Evolutionary conservation across 805 yeast species (phyloP), one percentile per base, ranked within the genome.

Genomic region (Cyberlindnera bimundalis): DNA sequence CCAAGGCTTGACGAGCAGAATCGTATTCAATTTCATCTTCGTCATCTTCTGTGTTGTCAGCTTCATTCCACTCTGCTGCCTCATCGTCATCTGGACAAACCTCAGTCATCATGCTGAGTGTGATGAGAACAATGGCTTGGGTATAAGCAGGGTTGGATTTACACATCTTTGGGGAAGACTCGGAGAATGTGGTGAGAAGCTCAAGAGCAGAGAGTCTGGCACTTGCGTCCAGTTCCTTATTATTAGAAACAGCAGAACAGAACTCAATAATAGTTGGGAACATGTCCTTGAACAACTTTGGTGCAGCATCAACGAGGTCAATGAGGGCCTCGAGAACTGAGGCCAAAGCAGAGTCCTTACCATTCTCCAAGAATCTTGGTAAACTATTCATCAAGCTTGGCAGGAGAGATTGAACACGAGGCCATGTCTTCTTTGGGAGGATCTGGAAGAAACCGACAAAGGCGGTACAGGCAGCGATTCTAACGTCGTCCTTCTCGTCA

Each of bases 131-230:
- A 60, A 91, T 72, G 13, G 81, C 69, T 35, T 77, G 73, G 1
- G 91, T 78, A 62, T 89, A 93, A 7, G 75, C 66, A 6, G 82
- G 73, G 52, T 86, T 86, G 24, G 79, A 66, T 59, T 85, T 85
- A 68, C 98, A 91, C 99, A 93, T 93, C 37, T 80, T 81, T 28
- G 99, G 98, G 9, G 96, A 84, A 19, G 85, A 84, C 60, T 93
- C 99, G 45, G 93, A 79, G 59, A 93, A 93, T 0, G 96, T 84
- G 6, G 96, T 86, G 52, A 89, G 69, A 42, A 93, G 73, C 65
- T 93, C 99, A 47, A 93, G 67, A 5, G 96, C 93, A 1, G 93
- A 83, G 54, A 87, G 71, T 58, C 99, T 78, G 5, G 96, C 81
- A 35, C 70, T 65, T 16, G 88, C 73, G 20, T 88, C 97, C 51